Conservation (phyloP, 108 stramenopile genomes). For the Conticribra guillardii region DNA sequence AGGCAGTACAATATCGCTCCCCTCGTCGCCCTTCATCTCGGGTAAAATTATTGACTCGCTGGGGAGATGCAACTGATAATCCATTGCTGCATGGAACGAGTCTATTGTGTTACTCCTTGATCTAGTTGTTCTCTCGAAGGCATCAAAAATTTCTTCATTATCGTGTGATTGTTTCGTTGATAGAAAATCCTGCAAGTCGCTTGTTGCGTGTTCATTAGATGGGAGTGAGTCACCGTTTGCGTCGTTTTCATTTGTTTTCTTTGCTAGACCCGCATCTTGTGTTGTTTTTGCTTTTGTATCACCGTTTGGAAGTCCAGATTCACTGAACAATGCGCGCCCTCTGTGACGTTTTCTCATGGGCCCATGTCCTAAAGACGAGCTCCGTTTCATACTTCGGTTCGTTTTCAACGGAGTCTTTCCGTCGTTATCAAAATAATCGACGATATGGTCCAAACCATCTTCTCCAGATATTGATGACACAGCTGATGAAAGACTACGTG, state of each 20-base stretch:
- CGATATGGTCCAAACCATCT: slow-evolving; percentile 2
- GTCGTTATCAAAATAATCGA: slow-evolving; percentile 17
- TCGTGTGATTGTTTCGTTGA: not conserved
- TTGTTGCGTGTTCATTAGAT: not conserved
- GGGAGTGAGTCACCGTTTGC: not conserved
- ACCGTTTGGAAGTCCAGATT: not conserved
- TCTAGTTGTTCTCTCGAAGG: slow-evolving; percentile 2
- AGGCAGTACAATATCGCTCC: not conserved
- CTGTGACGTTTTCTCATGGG: slow-evolving; percentile 43
- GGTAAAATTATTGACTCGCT: slow-evolving; percentile 23
- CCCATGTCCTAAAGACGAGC: slow-evolving; percentile 21
- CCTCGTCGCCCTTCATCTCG: not conserved
- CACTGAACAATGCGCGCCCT: slow-evolving; percentile 6
- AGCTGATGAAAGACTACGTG: slow-evolving; percentile 37
- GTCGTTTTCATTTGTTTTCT: not conserved
- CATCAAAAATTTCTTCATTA: slow-evolving; percentile 9
- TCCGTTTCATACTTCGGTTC: slow-evolving; percentile 19
- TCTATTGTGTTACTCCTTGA: slow-evolving; percentile 48
- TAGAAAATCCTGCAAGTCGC: not conserved
- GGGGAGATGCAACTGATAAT: slow-evolving; percentile 17
- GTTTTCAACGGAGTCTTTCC: slow-evolving; percentile 38
- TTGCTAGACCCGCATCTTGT: not conserved
- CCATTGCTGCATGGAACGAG: slow-evolving; percentile 50
- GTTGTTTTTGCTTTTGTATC: too few relatives aligned
- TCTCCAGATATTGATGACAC: slow-evolving; percentile 41